Evolutionary conservation across 1,139 yeast species (phyloP), one percentile per base, ranked within the genome.

Genomic region (Meyerozyma smithsonii): DNA sequence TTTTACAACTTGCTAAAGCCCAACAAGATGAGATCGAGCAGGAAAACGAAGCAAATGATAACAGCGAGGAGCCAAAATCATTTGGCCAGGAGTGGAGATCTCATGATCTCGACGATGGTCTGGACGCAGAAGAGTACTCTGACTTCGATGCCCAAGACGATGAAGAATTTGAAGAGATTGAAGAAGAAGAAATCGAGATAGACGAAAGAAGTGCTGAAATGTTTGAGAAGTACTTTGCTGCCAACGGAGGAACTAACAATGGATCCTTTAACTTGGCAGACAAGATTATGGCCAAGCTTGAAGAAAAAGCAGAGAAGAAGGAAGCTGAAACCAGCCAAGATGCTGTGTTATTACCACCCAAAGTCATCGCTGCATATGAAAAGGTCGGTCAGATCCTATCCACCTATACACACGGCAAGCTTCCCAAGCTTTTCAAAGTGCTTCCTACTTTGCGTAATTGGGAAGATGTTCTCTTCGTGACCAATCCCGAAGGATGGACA

Each of bases 381-480:
- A 87, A 88, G 56, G 92, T 92, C 38, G 98, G 97, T 8, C 81
- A 81, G 50, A 82, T 92, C 39, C 69, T 92, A 44, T 76, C 92
- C 12, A 80, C 94, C n/a, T 94, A 95, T 77, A 84, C 90, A 32
- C 96, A 94, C 54, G 99, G 98, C 38, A 90, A 89, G 63, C 73
- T 92, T 42, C 98, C 98, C 16, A 90, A 92, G 56, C 77, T 95
- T 30, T 92, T 92, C 72, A 92, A 92, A 59, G 95, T 92, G 43
- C 77, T 94, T 44, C 99, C 99, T 28, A 79, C 95, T 6, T 73
- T 92, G 49, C 82, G 79, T 51, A 90, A 90, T 62, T 92, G 99
- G 99, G 89, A 89, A 59, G 97, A 92, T 60, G 85, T 94, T 28
- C 68, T 92, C 32, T 90, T 81, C 54, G 97, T 92, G 21, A 90